These are phyloP conservation scores for Castanospermum australe DNA, from an alignment of 306 rosid species.

Conservation along the genomic window DNA sequence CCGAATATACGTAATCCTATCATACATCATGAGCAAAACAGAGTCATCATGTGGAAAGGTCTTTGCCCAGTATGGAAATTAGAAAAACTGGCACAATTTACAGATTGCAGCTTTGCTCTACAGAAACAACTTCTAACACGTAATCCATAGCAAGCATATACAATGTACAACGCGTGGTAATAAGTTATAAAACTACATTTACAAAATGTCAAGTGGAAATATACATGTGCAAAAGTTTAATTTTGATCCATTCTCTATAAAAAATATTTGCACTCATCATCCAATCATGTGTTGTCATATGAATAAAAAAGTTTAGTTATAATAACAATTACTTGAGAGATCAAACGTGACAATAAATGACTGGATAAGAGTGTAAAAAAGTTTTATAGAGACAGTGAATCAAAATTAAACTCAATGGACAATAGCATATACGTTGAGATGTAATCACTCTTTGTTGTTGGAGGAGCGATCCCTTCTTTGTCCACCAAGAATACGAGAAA, in stretches of 20 bases:
- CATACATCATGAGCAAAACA: neutral
- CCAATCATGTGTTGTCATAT: neutral
- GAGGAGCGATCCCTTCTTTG: constrained; percentile 66
- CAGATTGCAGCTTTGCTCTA: neutral
- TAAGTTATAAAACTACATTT: neutral
- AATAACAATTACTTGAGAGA: neutral
- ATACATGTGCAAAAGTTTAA: constrained; percentile 4
- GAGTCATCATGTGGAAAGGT: neutral
- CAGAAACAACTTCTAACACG: neutral
- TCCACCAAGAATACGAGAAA: constrained; percentile 93
- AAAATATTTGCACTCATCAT: neutral
- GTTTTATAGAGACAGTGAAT: neutral
- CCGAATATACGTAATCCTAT: neutral
- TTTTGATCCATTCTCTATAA: neutral
- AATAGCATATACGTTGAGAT: neutral
- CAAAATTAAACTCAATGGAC: neutral
- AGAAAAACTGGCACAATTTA: neutral
- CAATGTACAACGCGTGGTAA: neutral
- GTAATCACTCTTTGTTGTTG: constrained; percentile 59
- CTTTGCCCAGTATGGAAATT: neutral
- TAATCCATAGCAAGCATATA: neutral
- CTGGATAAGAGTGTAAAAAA: no score
- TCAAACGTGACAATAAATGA: no score
- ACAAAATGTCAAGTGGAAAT: neutral
- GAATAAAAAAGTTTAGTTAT: neutral